Base-by-base conservation (phyloP, 768 basidiomycete species). In the Lepiota brunneoincarnata region DNA sequence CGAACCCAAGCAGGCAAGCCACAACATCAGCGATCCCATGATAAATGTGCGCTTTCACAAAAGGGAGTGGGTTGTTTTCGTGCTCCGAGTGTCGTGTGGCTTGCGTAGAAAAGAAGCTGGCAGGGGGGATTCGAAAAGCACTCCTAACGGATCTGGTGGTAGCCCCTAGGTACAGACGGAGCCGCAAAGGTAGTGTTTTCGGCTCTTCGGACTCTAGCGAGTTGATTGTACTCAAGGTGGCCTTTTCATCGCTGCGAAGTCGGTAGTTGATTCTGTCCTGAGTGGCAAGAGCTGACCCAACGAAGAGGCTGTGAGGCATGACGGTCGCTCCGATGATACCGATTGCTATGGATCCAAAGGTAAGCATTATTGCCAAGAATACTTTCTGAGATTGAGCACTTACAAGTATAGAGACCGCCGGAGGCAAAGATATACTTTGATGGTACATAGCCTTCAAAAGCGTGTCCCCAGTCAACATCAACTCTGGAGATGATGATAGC, bases 231-330 rank as follows among this genome's bases (percentile, higher is more conserved):
- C 58, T 45, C 7, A 61, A 47, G n/a, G n/a, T 17, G 4, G 49
- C 51, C 37, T 61, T 59, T 44, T 59, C 58, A 56, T 62, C 56
- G 15, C 58, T 52, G 3, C 40, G 1, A n/a, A 72, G 59, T 7
- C 68, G 65, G 35, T 69, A 68, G 1, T 73, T 71, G 12, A 91
- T 63, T 41, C 93, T 75, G 54, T 93, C 86, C 64, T 93, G 89
- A 0, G 91, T 93, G 2, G 92, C 87, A 4, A 97, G 81, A 26
- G 84, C 82, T 2, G 91, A 92, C 4, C 93, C 94, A 14, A 97
- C 76, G 74, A 90, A 93, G n/a, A 97, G 75, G 55, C 87, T 87
- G 67, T 95, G 93, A 0, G 93, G 93, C 93, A 95, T 95, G 55
- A 93, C 86, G 2, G 92, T 97, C 1, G 92, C 91, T 26, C 89